Percentiles rank a stretch among this genome's conserved stretches.
Evolutionary conservation across 169 alveolate genomes (phyloP).

Genomic region (Cryptosporidium andersoni): DNA sequence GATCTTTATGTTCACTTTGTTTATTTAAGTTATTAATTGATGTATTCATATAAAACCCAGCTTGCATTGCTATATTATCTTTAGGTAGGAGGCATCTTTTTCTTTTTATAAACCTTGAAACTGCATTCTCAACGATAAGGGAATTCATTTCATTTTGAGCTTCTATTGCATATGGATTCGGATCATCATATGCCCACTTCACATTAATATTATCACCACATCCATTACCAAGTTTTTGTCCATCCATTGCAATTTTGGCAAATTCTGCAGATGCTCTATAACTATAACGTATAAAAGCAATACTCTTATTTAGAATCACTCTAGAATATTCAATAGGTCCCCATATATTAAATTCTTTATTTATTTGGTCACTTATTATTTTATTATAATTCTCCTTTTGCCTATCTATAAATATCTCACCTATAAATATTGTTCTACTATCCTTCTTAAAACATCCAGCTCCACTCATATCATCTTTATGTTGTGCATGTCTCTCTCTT

Average conservation of each 20-base stretch:
- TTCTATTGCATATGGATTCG: conserved; percentile 74
- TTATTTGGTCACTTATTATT: conserved; percentile 77
- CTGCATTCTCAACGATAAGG: conserved; percentile 12
- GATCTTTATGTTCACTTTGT: neutral
- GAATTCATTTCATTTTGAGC: conserved; percentile 16
- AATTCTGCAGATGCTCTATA: conserved; percentile 97
- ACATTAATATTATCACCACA: conserved; percentile 89
- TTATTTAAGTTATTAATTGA: too few relatives aligned
- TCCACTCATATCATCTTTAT: conserved; percentile 96
- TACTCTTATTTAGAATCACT: conserved; percentile 89
- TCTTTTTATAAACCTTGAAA: neutral
- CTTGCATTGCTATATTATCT: too few relatives aligned
- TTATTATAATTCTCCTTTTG: conserved; percentile 89
- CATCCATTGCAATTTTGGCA: conserved; percentile 98
- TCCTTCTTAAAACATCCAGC: conserved; percentile 96
- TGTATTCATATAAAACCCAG: too few relatives aligned
- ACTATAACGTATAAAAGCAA: conserved; percentile 93
- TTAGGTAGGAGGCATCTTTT: too few relatives aligned
- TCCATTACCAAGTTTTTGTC: conserved; percentile 90
- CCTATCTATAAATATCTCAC: conserved; percentile 88
- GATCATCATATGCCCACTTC: conserved; percentile 95
- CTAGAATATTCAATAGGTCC: conserved; percentile 94
- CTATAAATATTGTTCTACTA: conserved; percentile 92
- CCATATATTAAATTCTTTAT: conserved; percentile 91
- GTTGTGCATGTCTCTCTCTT: conserved; percentile 93